Base-by-base conservation (phyloP, 2,329 filamentous ascomycete genomes). In the Fusarium sp. region DNA sequence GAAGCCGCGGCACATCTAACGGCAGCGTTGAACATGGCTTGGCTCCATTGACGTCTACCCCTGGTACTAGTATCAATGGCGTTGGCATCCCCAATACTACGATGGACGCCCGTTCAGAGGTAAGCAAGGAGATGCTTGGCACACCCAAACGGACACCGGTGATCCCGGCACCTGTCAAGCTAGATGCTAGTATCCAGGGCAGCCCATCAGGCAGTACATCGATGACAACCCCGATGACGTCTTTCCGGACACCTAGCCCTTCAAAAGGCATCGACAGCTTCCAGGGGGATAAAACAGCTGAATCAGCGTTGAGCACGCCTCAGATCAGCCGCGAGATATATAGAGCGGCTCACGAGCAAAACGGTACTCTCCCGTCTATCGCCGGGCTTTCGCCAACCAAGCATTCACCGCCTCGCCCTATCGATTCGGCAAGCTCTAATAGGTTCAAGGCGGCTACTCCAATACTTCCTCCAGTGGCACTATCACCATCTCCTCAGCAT, bases 401-500 rank as follows among this genome's bases (percentile, higher is more conserved):
- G 73, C 83, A 85, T 57, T 87, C 86, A 18, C 84, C 86, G 27
- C 81, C 82, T 23, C 78, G 80, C n/a, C 74, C 76, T 71, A 77
- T 57, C 66, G 76, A 59, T 66, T 79, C 74, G 53, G 64, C 65
- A 38, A 75, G 71, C 53, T 68, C 77, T 65, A 64, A 71, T 59
- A 76, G 70, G n/a, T 77, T 76, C 56, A 78, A 77, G 8, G 72
- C 80, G 20, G 78, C 82, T 17, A 81, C 86, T 1, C 74, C 75
- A 49, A 84, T 90, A 27, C 80, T 91, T 5, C 90, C 89, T 8
- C 89, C 89, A 0, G 79, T 85, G 4, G 84, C 88, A 42, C 77
- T 92, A 50, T 86, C 88, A 13, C 90, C 90, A 1, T 88, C 85
- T 44, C 85, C 87, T 4, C 85, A 84, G 17, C 83, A 86, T 61